Conservation (phyloP, 495 filamentous ascomycete species). For the Aspergillus bridgeri region DNA sequence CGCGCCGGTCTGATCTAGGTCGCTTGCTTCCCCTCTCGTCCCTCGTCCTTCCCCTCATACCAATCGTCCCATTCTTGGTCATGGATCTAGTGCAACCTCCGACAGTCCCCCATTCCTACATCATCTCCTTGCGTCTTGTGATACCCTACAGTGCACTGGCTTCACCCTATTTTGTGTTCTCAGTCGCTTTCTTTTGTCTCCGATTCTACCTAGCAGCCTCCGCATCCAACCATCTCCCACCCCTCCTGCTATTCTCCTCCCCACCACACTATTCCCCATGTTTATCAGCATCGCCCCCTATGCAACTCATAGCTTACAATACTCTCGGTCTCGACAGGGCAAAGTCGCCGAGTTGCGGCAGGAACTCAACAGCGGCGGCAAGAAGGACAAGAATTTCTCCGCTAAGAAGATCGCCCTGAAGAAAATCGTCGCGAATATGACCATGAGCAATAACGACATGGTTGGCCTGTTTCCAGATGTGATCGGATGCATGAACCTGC, state of each 20-base stretch:
- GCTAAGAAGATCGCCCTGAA: constrained; percentile 98
- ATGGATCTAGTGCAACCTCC: neutral
- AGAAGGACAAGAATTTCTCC: constrained; percentile 97
- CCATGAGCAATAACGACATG: constrained; percentile 99
- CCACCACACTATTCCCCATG: constrained; percentile 16
- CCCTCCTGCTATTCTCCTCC: constrained; percentile 5
- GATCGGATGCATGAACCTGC: constrained; percentile 89
- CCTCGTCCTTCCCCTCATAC: constrained; percentile 7
- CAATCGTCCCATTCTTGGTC: neutral
- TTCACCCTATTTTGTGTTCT: constrained; percentile 1
- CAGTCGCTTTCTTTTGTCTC: neutral
- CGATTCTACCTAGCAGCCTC: neutral
- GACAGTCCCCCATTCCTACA: neutral
- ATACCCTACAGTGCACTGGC: no score
- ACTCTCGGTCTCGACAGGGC: constrained; percentile 62
- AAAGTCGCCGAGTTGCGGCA: constrained; percentile 97
- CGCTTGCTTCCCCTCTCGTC: constrained; percentile 1
- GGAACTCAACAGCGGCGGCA: constrained; percentile 89
- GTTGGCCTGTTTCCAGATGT: constrained; percentile 94
- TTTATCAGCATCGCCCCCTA: constrained; percentile 33
- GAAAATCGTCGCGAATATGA: constrained; percentile 99
- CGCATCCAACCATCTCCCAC: neutral
- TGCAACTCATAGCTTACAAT: constrained; percentile 37
- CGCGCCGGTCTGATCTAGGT: neutral
- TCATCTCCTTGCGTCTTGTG: constrained; percentile 1